Conservation (phyloP, 805 yeast genomes). For the Gaillardinia entomophila region DNA sequence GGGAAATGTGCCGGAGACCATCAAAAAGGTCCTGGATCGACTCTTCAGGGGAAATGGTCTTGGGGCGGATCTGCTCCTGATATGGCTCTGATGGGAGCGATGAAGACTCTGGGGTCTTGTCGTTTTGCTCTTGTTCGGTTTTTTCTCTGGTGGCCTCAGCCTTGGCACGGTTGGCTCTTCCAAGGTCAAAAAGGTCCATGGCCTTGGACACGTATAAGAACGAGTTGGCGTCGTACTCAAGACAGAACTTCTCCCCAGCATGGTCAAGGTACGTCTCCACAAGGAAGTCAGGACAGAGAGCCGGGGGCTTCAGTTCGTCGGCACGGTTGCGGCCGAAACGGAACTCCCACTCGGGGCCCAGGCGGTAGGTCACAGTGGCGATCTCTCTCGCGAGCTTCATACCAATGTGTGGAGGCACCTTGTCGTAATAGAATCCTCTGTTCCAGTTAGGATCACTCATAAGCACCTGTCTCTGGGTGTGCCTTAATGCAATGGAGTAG, state of each 20-base stretch:
- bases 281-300: constrained; percentile 86
- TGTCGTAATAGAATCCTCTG: constrained; percentile 77
- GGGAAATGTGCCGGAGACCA: constrained; percentile 61
- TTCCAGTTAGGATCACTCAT: constrained; percentile 97
- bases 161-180: constrained; percentile 39
- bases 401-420: constrained; percentile 86
- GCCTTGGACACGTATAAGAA: constrained; percentile 84
- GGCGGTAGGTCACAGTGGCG: constrained; percentile 89
- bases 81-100: constrained; percentile 49
- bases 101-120: constrained; percentile 4
- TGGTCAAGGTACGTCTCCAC: constrained; percentile 93
- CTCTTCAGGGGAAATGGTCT: constrained; percentile 48
- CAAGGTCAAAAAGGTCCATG: constrained; percentile 88
- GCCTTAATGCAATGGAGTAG: constrained; percentile 88
- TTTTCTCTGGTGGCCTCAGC: constrained; percentile 38
- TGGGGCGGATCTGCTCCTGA: constrained; percentile 43
- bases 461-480: constrained; percentile 85
- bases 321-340: constrained; percentile 86
- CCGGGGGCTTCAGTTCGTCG: constrained; percentile 73
- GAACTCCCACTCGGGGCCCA: constrained; percentile 97
- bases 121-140: constrained; percentile 20
- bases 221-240: constrained; percentile 89
- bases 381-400: constrained; percentile 93
- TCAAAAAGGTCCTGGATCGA: constrained; percentile 53
- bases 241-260: constrained; percentile 89